Evolutionary conservation across 148 eudicot species (phyloP), one percentile per base, ranked within the genome.

Genomic region (Bassia scoparia): DNA sequence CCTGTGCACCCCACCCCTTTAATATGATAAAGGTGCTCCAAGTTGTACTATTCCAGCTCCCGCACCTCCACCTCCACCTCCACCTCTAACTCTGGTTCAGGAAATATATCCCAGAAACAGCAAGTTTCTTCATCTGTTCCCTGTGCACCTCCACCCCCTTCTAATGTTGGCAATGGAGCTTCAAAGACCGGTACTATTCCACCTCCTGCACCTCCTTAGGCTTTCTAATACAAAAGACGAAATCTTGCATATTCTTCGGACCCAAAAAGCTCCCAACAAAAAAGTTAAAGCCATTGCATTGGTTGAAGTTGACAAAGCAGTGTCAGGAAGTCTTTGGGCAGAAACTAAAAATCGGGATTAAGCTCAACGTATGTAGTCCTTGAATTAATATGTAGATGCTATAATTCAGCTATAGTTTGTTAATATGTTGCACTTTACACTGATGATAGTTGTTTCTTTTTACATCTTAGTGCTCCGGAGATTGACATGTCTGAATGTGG

Each of bases 321-420:
- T 89, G 73, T 87, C 86, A 86, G 98, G 98, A 76, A 93, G 98
- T 80, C 80, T 93, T 72, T 93, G 98, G 97, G 97, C 96, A 29
- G 96, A 93, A 78, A 71, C 89, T 62, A 93, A 56, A 90, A 87
- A 73, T 79, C 87, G 59, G 88, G 93, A 52, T 92, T 87, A 62
- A 75, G 83, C 69, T 77, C 95, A 35, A 86, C 77, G 98, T 93
- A 84, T 15, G 91, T 84, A 29, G 65, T 68, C 21, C 48, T 58
- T 64, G 43, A 34, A 49, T 20, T 64, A 59, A 7, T 60, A 27
- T 61, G n/a, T 58, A 17, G 50, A 24, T 61, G 52, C 18, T 61
- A 27, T 15, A 50, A 23, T 14, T 64, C 18, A 44, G 23, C 33
- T 21, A 3, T 50, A 4, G 29, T 70, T 30, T 27, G 58, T 49